Evolutionary conservation across 331 rosid species (phyloP), one percentile per base, ranked within the genome.

Genomic region (Malus hybrid): DNA sequence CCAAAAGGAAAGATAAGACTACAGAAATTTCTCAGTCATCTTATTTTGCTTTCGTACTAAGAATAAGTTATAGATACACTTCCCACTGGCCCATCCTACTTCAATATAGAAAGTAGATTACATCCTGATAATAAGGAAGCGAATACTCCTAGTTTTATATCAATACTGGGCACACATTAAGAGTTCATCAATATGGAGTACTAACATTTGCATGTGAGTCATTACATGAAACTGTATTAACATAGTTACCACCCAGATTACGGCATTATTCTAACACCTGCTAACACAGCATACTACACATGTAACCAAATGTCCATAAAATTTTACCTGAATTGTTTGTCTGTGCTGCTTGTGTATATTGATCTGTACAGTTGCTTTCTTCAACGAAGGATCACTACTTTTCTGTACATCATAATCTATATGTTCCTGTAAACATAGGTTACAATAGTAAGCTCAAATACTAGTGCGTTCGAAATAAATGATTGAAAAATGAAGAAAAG

Each of bases 251-350:
- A 68, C 61, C 73, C 26, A 69, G 50, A 44, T 19, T 20, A 28
- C 48, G 3, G 24, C 52, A 34, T 4, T 71, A 30, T 33, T 71
- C 50, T 46, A 28, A 55, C 48, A n/a, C 63, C 14, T 55, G 52
- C 53, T 12, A 22, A n/a, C 36, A 29, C 15, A 14, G 22, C 50
- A 34, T 22, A 33, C 24, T 20, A 63, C 68, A 68, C 14, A 4
- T 44, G 50, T 44, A 71, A 52, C 65, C 16, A 61, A 14, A 7
- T n/a, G 13, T 50, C 26, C 69, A 46, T 20, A 42, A 19, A 12
- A 77, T 42, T 64, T 32, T 63, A 92, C 99, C 99, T 94, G 97
- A 80, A 94, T 84, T 84, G 99, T 94, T 73, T 94, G 99, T 71
- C 97, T 88, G 74, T 92, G 97, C 70, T 90, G 88, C 88, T 86